Percentiles rank a stretch among this genome's conserved stretches.
These are phyloP conservation scores for Russula sp. DNA, from an alignment of 768 basidiomycete species.

Conservation along the genomic window DNA sequence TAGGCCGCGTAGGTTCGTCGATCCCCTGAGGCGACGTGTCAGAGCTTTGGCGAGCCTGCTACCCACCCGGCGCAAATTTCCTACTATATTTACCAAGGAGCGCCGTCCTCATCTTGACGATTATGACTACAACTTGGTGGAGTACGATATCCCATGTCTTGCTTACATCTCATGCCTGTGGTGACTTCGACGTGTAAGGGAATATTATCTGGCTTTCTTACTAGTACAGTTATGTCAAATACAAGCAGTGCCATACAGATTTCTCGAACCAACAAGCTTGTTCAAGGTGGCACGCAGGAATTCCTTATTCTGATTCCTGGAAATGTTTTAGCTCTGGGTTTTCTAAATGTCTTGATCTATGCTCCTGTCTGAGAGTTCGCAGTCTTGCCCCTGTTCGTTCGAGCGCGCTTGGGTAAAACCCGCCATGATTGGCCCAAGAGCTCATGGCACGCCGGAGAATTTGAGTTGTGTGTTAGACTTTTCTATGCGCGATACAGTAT, in stretches of 20 bases:
- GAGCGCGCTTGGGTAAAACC: too few species aligned
- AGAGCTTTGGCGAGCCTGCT: not conserved
- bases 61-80: not conserved
- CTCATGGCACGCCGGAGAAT: too few species aligned
- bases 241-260: not conserved
- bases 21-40: conserved; percentile 4
- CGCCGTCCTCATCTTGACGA: not conserved
- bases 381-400: not conserved
- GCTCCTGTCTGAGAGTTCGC: too few species aligned
- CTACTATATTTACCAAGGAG: not conserved
- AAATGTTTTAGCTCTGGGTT: not conserved
- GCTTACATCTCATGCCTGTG: conserved; percentile 16
- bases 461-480: too few species aligned
- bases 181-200: not conserved
- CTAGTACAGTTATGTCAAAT: not conserved
- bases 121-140: not conserved
- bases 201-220: not conserved
- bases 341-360: too few species aligned
- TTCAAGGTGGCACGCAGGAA: not conserved
- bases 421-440: too few species aligned
- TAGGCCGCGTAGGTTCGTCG: not conserved
- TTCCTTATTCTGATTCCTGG: not conserved
- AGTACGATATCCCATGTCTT: conserved; percentile 19
- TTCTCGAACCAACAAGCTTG: not conserved
- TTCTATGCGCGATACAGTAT: too few species aligned